phyloP scores from a whole-genome alignment of 2,329 filamentous ascomycete species.

The Cladosporium sp. region DNA sequence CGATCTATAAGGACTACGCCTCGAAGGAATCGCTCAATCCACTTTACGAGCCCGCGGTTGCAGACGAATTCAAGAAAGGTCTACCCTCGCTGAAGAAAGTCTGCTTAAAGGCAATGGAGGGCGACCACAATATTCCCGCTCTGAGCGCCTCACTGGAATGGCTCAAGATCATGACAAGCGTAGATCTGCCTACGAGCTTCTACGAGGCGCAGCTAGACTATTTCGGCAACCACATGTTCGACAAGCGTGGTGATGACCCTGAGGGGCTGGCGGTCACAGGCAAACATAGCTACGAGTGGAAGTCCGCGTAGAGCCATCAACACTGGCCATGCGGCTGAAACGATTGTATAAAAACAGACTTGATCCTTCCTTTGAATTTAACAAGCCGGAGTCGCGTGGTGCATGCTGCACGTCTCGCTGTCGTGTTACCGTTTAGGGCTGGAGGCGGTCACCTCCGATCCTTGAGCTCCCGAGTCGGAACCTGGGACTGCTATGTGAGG shows the following conservation, averaged over 20 bases:
- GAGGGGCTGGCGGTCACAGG: conserved; percentile 56
- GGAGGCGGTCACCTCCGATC: conserved; percentile 2
- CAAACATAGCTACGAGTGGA: conserved; percentile 66
- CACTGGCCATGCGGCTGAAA: background rate
- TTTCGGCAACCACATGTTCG: conserved; percentile 68
- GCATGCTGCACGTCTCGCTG: background rate
- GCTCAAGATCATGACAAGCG: conserved; percentile 62
- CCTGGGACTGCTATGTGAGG: background rate
- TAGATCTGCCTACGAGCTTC: conserved; percentile 65
- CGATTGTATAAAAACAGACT: background rate
- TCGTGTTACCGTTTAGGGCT: background rate
- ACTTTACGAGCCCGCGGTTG: conserved; percentile 49
- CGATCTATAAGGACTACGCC: conserved; percentile 41
- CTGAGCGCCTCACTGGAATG: conserved; percentile 66
- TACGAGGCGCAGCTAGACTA: conserved; percentile 72
- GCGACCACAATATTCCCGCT: conserved; percentile 61
- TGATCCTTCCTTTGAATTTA: background rate
- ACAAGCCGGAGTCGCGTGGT: background rate
- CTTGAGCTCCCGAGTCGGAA: background rate
- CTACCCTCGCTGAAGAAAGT: conserved; percentile 57
- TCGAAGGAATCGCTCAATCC: conserved; percentile 47
- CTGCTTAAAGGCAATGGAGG: conserved; percentile 55
- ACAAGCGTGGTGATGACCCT: conserved; percentile 55
- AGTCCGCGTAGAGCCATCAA: conserved; percentile 37
- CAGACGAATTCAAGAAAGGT: conserved; percentile 53